A percentile compares a stretch with the other conserved stretches of the same genome.
These are phyloP conservation scores for Hanseniaspora mollemarum DNA, from an alignment of 805 yeast species.

Conservation along the genomic window DNA sequence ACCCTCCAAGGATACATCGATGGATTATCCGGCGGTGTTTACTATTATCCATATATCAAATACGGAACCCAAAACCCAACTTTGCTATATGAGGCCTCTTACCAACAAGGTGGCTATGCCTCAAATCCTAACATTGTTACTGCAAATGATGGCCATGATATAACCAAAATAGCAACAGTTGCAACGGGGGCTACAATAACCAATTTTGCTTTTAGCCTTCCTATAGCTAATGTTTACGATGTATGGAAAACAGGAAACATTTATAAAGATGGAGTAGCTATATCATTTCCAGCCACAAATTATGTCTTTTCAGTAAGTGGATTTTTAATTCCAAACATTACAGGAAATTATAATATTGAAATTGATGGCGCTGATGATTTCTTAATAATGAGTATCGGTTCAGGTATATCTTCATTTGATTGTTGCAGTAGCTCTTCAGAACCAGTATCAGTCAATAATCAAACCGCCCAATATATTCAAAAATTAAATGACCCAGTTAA, in stretches of 20 bases:
- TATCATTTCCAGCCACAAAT: not conserved
- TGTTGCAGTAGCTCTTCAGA: not conserved
- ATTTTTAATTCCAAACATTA: not conserved
- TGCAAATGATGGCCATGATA: slow-evolving; percentile 4
- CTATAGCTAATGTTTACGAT: not conserved
- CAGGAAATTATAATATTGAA: slow-evolving; percentile 3
- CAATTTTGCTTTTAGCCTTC: not conserved
- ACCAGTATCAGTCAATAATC: not conserved
- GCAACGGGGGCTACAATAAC: not conserved
- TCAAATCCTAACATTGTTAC: too few species aligned
- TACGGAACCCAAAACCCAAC: not conserved
- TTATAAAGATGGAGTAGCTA: not conserved
- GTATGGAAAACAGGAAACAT: not conserved
- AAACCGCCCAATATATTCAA: too few species aligned
- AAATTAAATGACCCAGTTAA: slow-evolving; percentile 1
- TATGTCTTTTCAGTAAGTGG: slow-evolving; percentile 9
- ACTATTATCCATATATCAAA: slow-evolving; percentile 1
- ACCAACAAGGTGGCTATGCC: slow-evolving; percentile 6
- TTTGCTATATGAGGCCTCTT: not conserved
- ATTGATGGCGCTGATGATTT: slow-evolving; percentile 8
- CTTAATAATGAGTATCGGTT: slow-evolving; percentile 4
- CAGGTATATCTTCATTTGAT: not conserved
- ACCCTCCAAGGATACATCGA: too few species aligned
- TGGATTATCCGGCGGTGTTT: slow-evolving; percentile 2
- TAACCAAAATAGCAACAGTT: not conserved